Base-by-base conservation (phyloP, 495 filamentous ascomycete species). In the Penicillium subrubescens region DNA sequence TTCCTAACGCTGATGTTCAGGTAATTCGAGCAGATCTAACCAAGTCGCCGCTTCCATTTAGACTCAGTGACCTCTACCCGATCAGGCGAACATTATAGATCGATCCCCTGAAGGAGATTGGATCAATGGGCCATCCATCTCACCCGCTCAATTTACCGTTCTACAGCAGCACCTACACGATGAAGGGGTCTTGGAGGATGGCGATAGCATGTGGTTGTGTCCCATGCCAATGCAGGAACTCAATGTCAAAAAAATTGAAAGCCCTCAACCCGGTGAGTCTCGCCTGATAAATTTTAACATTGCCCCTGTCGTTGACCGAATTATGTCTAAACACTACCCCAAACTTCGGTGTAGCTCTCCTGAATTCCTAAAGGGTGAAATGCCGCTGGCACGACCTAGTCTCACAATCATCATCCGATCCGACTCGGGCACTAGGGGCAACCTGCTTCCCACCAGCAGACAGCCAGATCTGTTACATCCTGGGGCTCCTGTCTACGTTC, bases 401-500 rank as follows among this genome's bases (percentile, higher is more conserved):
- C 48, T 65, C 12, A 61, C 63, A 4, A 61, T 65, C 8, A 61
- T 65, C n/a, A 61, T 65, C 15, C 58, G 60, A 15, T 3, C 43
- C 1, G 43, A 11, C 6, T 15, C 6, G n/a, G 19, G 19, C 19
- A 21, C 8, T 46, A 8, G 11, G 3, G 14, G 8, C 19, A 12
- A 23, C 11, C n/a, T 10, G 43, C 43, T 8, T 4, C 43, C 43
- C 43, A 8, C 19, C 2, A 23, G 8, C 2, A 21, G 19, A 3
- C 19, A 46, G 19, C 19, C 19, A 21, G 19, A 46, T 46, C 43
- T 46, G 8, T 10, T 21, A 11, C 19, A 23, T 15, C 43, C 43
- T 23, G 43, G 19, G n/a, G 43, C 43, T 46, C 19, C 43, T 46
- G 43, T 46, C 43, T 46, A 46, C 19, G n/a, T 21, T 46, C 19